Base-by-base conservation (phyloP, 208 protist species). In the Wallacemonas sp. region DNA sequence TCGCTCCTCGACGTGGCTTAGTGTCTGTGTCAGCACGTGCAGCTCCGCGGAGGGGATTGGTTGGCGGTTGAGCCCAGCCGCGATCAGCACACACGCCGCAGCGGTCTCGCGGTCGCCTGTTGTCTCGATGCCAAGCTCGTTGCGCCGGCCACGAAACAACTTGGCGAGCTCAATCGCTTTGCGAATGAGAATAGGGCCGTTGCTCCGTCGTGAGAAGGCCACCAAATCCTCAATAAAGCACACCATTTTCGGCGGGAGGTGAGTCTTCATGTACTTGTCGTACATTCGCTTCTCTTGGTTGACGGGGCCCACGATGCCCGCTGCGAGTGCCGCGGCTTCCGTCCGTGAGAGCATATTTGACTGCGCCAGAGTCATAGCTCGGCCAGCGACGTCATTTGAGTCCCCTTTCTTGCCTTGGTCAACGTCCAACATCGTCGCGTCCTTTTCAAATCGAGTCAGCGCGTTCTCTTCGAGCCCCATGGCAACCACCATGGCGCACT, bases 391-490 rank as follows among this genome's bases (percentile, higher is more conserved):
- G 2, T 24, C 74, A 28, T 45, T 61, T 31, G 41, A 62, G 33
- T 75, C 68, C 2, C 58, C 54, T 24, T 69, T 66, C 17, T 64
- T 65, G n/a, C 81, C 74, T 2, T 61, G 49, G 60, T 91, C 84
- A n/a, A 71, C 85, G 42, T 92, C 88, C 24, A 80, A 71, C 51
- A 81, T 83, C 9, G 85, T 92, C 33, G 75, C 79, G 44, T 91
- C 83, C 64, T 91, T 71, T 33, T 88, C 77, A 59, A 72, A 95
- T 17, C 85, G 80, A 0, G 82, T 95, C 21, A 74, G 55, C 21
- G 66, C 51, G 66, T 73, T 91, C 49, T 95, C 85, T 59, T 91
- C 85, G 17, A 95, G 79, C 8, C 88, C 86, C 85, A 91, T 91
- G 8, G 80, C 84, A 4, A 92, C 71, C 12, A 95, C 83, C 19